Conservation (phyloP, 805 yeast genomes). For the Cyberlindnera saturnus region DNA sequence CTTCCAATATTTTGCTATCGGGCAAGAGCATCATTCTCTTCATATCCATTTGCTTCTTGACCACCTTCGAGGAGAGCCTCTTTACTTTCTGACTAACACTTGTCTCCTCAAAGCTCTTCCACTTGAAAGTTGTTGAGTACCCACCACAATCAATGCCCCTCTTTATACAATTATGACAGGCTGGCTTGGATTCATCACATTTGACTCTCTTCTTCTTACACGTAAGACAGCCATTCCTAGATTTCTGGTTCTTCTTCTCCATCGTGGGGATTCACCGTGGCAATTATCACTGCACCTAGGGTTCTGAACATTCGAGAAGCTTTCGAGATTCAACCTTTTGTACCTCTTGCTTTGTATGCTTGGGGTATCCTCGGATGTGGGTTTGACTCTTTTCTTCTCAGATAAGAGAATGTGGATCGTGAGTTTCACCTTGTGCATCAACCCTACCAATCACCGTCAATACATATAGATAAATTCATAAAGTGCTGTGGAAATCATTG, state of each 20-base stretch:
- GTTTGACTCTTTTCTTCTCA: too few relatives aligned
- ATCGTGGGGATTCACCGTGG: neutral
- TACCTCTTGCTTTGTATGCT: too few relatives aligned
- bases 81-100: slow-evolving; percentile 3
- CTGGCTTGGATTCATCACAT: slow-evolving; percentile 63
- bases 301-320: neutral
- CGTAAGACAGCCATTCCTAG: slow-evolving; percentile 52
- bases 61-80: neutral
- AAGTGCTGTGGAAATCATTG: too few relatives aligned
- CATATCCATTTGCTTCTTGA: neutral
- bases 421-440: too few relatives aligned
- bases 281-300: too few relatives aligned
- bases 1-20: slow-evolving; percentile 24
- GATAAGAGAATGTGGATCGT: too few relatives aligned
- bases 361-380: too few relatives aligned
- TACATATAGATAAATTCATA: too few relatives aligned
- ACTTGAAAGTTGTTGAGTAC: slow-evolving; percentile 55
- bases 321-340: too few relatives aligned
- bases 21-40: slow-evolving; percentile 12
- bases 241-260: slow-evolving; percentile 24
- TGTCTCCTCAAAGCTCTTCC: slow-evolving; percentile 51
- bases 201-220: slow-evolving; percentile 59
- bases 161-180: slow-evolving; percentile 48
- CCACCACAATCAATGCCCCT: slow-evolving; percentile 61
- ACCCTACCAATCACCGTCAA: too few relatives aligned